Evolutionary conservation across 2,329 filamentous ascomycete species (phyloP).

Genomic region (Calonectria fujianensis): DNA sequence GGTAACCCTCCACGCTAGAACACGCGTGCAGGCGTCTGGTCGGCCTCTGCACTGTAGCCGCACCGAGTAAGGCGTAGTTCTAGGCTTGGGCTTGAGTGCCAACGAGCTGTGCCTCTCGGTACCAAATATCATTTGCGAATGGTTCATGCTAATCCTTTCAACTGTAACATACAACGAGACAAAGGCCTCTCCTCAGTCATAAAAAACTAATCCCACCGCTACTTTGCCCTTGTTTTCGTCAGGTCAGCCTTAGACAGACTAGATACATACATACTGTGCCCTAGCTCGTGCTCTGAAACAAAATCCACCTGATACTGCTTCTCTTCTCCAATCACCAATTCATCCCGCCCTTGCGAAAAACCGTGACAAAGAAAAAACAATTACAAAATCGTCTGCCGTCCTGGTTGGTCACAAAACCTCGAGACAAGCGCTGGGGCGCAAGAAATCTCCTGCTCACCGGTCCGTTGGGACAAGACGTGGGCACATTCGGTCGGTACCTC

Average conservation of each 20-base stretch:
- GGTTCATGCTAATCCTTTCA: conserved; percentile 4
- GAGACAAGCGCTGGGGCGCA: conserved; percentile 21
- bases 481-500: not conserved
- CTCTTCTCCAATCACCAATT: conserved; percentile 22
- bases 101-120: conserved; percentile 3
- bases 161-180: conserved; percentile 10
- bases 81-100: not conserved
- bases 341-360: not conserved
- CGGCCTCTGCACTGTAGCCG: not conserved
- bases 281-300: conserved; percentile 15
- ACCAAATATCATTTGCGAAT: not conserved
- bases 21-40: not conserved
- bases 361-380: conserved; percentile 19
- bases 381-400: not conserved
- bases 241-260: not conserved
- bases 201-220: not conserved
- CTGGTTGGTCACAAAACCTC: not conserved
- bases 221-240: not conserved
- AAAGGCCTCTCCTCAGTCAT: not conserved
- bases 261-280: not conserved
- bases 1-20: not conserved
- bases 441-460: not conserved
- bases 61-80: not conserved
- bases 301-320: conserved; percentile 20
- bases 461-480: conserved; percentile 3